Conservation (phyloP, 495 filamentous ascomycete genomes). For the Apodospora peruviana region DNA sequence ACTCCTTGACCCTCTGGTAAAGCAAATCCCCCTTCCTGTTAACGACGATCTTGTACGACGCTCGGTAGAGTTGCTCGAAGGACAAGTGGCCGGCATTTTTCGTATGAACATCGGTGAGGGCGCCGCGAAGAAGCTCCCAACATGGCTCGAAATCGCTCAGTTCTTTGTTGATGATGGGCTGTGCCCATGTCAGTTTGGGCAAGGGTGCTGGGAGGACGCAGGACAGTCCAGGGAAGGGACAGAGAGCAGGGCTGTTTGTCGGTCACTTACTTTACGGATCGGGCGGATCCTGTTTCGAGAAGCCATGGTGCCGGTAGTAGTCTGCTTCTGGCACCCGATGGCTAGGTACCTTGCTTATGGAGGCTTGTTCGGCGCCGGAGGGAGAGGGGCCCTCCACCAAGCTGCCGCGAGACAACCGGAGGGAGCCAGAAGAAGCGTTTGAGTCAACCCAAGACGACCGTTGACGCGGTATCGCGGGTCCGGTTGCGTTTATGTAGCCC, state of each 20-base stretch:
- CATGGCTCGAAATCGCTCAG: slow-evolving; percentile 66
- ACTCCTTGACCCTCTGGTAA: slow-evolving; percentile 69
- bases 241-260: neutral
- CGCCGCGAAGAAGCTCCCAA: slow-evolving; percentile 69
- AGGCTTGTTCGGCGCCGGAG: neutral
- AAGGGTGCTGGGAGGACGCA: neutral
- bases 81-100: slow-evolving; percentile 87
- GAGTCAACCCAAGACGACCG: too few species aligned
- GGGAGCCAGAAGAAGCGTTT: too few species aligned
- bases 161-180: slow-evolving; percentile 24
- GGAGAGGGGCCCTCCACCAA: too few species aligned
- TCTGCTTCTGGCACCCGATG: too few species aligned
- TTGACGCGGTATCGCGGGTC: too few species aligned
- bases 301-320: slow-evolving; percentile 17
- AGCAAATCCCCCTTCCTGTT: slow-evolving; percentile 80
- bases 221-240: neutral
- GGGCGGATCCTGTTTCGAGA: slow-evolving; percentile 20
- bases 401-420: too few species aligned
- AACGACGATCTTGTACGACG: slow-evolving; percentile 92
- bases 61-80: slow-evolving; percentile 93
- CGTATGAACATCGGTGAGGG: slow-evolving; percentile 80
- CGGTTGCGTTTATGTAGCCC: too few species aligned
- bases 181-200: neutral
- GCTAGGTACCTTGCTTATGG: too few species aligned
- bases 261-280: slow-evolving; percentile 15